A percentile compares a stretch with the other conserved stretches of the same genome.
These are phyloP conservation scores for Monilinia aucupariae DNA, from an alignment of 2,329 filamentous ascomycete species.

Conservation along the genomic window DNA sequence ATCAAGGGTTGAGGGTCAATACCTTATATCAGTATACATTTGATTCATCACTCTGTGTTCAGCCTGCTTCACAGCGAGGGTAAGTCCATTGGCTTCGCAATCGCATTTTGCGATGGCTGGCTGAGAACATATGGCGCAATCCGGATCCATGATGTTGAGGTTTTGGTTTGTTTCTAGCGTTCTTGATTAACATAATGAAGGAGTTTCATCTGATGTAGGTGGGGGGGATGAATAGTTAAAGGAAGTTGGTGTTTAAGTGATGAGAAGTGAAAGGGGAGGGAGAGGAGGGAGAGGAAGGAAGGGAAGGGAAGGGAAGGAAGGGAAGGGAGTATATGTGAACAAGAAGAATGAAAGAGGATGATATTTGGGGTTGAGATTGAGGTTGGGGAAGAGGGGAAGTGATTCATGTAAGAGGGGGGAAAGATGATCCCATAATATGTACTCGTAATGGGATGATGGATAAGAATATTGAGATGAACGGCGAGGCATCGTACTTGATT, in stretches of 20 bases:
- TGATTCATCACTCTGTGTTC: conserved; percentile 59
- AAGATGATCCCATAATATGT: conserved; percentile 2
- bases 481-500: neutral
- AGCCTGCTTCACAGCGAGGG: conserved; percentile 57
- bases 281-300: neutral
- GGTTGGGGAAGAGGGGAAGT: neutral
- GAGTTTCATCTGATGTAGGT: conserved; percentile 19
- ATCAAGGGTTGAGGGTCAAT: conserved; percentile 19
- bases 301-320: neutral
- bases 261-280: neutral
- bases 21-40: conserved; percentile 61
- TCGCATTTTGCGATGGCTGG: conserved; percentile 56
- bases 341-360: neutral
- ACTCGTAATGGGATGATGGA: neutral
- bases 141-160: conserved; percentile 60
- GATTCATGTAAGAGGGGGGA: neutral
- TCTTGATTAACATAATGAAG: conserved; percentile 32
- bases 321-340: neutral
- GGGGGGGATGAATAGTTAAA: neutral
- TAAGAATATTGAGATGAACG: neutral
- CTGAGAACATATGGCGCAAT: conserved; percentile 61
- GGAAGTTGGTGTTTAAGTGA: neutral
- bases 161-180: conserved; percentile 38
- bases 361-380: neutral
- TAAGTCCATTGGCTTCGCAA: conserved; percentile 61